These are phyloP conservation scores for Phylloporus scabripes DNA, from an alignment of 768 basidiomycete genomes.

Conservation along the genomic window DNA sequence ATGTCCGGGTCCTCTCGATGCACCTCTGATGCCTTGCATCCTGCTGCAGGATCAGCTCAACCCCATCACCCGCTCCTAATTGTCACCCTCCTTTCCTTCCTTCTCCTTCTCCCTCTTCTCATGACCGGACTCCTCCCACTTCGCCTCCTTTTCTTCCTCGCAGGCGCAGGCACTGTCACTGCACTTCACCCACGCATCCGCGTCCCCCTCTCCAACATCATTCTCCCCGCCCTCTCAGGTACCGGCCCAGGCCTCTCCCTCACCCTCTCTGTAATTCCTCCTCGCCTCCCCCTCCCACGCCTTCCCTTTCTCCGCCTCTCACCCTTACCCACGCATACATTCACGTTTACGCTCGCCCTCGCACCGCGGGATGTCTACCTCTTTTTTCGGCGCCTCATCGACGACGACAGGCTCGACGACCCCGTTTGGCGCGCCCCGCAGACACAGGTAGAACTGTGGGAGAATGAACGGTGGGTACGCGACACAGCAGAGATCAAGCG, in stretches of 20 bases:
- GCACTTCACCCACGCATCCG: slow-evolving; percentile 12
- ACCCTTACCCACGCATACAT: slow-evolving; percentile 2
- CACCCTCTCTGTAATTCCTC: slow-evolving; percentile 7
- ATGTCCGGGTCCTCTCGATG: slow-evolving; percentile 30
- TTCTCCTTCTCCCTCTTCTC: slow-evolving; percentile 42
- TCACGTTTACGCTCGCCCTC: slow-evolving; percentile 10
- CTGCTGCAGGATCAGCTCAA: not conserved
- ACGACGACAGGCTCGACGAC: slow-evolving; percentile 64
- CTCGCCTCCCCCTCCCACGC: slow-evolving; percentile 6
- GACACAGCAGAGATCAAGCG: slow-evolving; percentile 4
- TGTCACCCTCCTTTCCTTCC: slow-evolving; percentile 34
- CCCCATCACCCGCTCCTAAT: slow-evolving; percentile 33
- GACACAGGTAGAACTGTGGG: slow-evolving; percentile 68
- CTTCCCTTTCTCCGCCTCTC: not conserved
- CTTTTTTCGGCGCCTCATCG: slow-evolving; percentile 38
- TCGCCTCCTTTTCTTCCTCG: slow-evolving; percentile 39
- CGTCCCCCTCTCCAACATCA: not conserved
- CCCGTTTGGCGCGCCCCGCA: slow-evolving; percentile 59
- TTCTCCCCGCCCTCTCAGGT: slow-evolving; percentile 6
- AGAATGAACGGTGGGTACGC: slow-evolving; percentile 65
- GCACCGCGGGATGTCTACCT: slow-evolving; percentile 25
- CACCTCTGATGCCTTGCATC: not conserved
- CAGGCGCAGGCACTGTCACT: slow-evolving; percentile 11
- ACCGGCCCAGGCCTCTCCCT: slow-evolving; percentile 17
- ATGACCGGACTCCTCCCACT: slow-evolving; percentile 40